Evolutionary conservation across 495 filamentous ascomycete genomes (phyloP), one percentile per base, ranked within the genome.

Genomic region (Amorphotheca resinae): DNA sequence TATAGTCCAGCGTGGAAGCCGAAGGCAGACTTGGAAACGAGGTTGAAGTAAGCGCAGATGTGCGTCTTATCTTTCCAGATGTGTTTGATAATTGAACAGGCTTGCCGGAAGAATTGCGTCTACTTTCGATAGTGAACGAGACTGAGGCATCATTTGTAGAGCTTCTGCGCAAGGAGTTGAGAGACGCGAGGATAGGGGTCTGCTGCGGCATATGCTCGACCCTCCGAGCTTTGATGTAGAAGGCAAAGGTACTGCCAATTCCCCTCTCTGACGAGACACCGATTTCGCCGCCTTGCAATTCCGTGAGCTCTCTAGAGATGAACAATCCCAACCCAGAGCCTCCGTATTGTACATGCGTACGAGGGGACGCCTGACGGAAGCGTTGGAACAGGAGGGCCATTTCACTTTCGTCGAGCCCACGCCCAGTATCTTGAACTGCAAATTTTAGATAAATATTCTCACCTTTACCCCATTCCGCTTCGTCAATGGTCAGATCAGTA

Each of bases 281-380:
- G 43, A 93, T 87, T 45, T 87, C 81, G 4, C 86, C 86, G 16
- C 84, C 84, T 52, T 91, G 84, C 9, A 91, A 56, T 50, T 89
- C 83, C 15, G 80, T 83, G 6, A 93, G 63, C 41, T 79, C 75
- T 28, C 82, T 66, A 22, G 78, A 84, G 42, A 93, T 87, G 61
- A 87, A 93, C 3, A 93, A 66, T 0, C 86, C 86, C 2, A 93
- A 68, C 0, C 87, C 86, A 4, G 77, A 86, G 2, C 86, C 86
- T 15, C 85, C 86, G 47, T 91, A 93, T 28, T 81, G 73, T 0
- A 84, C 73, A 44, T 89, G 82, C 0, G 85, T 89, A 31, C 79
- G 69, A 2, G 84, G 83, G 17, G 64, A 67, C 9, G 82, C 80
- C 61, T 91, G 84, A 2, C 79, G 82, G 60, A 93, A 93, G 9